Percentiles rank a stretch among this genome's conserved stretches.
These are phyloP conservation scores for Thecaphora thlaspeos DNA, from an alignment of 1,284 basidiomycete genomes.

Conservation along the genomic window DNA sequence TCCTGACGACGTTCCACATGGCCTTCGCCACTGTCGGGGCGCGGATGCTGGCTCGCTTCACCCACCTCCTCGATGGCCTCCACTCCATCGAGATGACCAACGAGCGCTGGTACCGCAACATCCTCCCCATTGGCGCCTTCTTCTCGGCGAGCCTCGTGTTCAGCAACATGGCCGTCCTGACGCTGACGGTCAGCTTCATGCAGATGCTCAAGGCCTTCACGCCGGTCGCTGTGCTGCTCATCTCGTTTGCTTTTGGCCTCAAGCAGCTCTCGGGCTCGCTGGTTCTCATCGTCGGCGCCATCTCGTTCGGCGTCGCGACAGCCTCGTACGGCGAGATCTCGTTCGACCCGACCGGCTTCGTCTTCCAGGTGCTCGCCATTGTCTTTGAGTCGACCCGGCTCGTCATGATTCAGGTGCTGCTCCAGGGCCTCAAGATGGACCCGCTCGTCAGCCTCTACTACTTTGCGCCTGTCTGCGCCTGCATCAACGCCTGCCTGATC, in stretches of 20 bases:
- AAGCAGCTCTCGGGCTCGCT: conserved; percentile 82
- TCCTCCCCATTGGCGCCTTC: conserved; percentile 87
- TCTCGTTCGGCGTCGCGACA: conserved; percentile 83
- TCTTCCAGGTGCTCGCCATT: conserved; percentile 60
- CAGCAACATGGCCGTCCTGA: conserved; percentile 90
- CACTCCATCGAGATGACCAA: conserved; percentile 76
- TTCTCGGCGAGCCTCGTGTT: conserved; percentile 89
- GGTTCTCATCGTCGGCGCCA: conserved; percentile 82
- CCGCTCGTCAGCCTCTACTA: conserved; percentile 93
- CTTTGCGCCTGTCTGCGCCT: conserved; percentile 71
- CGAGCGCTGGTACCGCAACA: conserved; percentile 66
- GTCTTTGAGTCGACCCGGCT: conserved; percentile 84
- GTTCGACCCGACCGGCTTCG: conserved; percentile 83
- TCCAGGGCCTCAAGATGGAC: conserved; percentile 94
- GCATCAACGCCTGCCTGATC: conserved; percentile 78
- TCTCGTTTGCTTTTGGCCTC: conserved; percentile 85
- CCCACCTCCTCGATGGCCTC: conserved; percentile 79
- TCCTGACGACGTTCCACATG: conserved; percentile 57
- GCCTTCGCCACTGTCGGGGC: conserved; percentile 78
- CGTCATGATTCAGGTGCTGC: conserved; percentile 92
- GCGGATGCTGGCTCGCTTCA: conserved; percentile 81
- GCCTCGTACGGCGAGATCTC: conserved; percentile 81
- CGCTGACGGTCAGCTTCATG: conserved; percentile 87
- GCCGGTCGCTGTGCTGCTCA: conserved; percentile 92
- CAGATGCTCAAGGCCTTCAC: conserved; percentile 99